Evolutionary conservation across 106 monocot genomes (phyloP), one percentile per base, ranked within the genome.

Genomic region (Agapanthus africanus): DNA sequence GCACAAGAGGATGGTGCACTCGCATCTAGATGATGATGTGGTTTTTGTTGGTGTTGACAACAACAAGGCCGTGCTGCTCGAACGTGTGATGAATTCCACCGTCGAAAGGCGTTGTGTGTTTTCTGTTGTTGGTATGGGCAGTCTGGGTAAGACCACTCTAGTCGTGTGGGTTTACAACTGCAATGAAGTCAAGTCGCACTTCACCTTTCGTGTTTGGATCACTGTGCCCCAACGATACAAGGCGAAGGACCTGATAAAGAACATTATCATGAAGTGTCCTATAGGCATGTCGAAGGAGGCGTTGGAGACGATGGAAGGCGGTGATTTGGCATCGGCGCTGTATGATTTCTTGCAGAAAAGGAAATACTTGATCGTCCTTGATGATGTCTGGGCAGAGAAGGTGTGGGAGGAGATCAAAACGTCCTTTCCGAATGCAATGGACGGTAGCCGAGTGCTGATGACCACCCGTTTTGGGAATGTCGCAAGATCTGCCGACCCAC

Each of bases 301-400:
- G 26, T 32, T 13, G 59, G 30, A 32, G 30, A 22, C 0, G 26
- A n/a, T 2, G 32, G 59, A 22, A 30, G 4, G 11, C 59, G 11
- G 32, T 47, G 36, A 40, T 9, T n/a, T 65, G 0, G 15, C 11
- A 37, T 11, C 8, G 25, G 51, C 36, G 22, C 28, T 80, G 6
- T 32, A 10, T 26, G 14, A 46, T 4, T 40, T 23, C n/a, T 50
- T 80, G 37, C 21, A 66, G 31, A 33, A 25, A 10, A 37, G 14
- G 21, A 80, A 41, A 25, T 79, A 74, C 38, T 33, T 79, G 30
- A 70, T 79, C 1, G 68, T 79, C 1, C 5, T 79, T 9, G 80
- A 75, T 39, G 75, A 80, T 39, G 30, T 80, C 1, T 71, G 80
- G 70, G 42, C 23, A 23, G 3, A 37, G 10, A 41, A 56, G 10